phyloP scores from a whole-genome alignment of 2,329 filamentous ascomycete species.

The Cercospora sp. region DNA sequence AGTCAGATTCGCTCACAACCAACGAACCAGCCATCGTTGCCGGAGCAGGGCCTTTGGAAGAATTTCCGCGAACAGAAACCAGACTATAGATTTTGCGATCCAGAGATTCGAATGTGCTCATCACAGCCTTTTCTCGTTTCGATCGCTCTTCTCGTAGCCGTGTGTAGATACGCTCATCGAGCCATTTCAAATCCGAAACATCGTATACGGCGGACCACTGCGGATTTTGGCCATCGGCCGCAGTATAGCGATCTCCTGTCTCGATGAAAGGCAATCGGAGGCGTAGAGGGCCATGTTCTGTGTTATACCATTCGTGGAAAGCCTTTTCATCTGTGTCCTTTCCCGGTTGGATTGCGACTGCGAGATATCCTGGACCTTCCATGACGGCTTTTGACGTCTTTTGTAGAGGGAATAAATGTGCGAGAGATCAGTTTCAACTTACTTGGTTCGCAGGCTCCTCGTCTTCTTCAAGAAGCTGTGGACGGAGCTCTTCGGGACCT shows the following conservation, averaged over 20 bases:
- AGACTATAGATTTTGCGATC: constrained; percentile 71
- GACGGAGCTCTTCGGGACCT: constrained; percentile 7
- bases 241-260: constrained; percentile 78
- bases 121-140: constrained; percentile 52
- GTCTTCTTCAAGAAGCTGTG: not conserved
- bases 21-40: constrained; percentile 31
- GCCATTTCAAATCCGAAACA: constrained; percentile 69
- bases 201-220: constrained; percentile 81
- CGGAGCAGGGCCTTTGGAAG: constrained; percentile 27
- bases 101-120: constrained; percentile 64
- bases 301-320: constrained; percentile 94
- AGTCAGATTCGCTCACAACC: constrained; percentile 52
- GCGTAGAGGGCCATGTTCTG: constrained; percentile 82
- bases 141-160: constrained; percentile 59
- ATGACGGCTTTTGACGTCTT: constrained; percentile 12
- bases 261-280: constrained; percentile 71
- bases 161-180: constrained; percentile 71
- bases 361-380: constrained; percentile 66
- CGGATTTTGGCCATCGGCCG: constrained; percentile 63
- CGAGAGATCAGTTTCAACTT: too few relatives aligned
- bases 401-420: too few relatives aligned
- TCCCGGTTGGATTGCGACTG: constrained; percentile 82
- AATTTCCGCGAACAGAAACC: constrained; percentile 49
- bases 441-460: constrained; percentile 25
- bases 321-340: constrained; percentile 63